A percentile compares a stretch with the other conserved stretches of the same genome.
Conservation (phyloP, 345 rosid species). For the Gossypioides kirkii region DNA sequence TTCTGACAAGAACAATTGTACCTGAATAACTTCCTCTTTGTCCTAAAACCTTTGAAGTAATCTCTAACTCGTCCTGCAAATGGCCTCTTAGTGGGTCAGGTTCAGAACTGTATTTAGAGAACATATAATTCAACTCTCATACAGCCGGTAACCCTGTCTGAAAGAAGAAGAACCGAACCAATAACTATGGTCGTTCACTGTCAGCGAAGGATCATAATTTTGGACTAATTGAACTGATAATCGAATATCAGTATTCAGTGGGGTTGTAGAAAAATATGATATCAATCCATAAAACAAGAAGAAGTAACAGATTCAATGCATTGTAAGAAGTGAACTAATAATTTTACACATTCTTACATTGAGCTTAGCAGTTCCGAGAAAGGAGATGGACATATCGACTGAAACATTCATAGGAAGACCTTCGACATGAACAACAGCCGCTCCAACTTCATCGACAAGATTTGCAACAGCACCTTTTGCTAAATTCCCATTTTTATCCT, state of each 20-base stretch:
- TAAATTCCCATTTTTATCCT: slow-evolving; percentile 68
- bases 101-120: not conserved
- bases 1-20: slow-evolving; percentile 57
- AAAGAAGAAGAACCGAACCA: not conserved
- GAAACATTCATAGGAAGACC: slow-evolving; percentile 70
- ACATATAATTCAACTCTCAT: not conserved
- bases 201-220: not conserved
- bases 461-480: slow-evolving; percentile 78
- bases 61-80: slow-evolving; percentile 79
- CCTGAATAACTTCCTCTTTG: slow-evolving; percentile 64
- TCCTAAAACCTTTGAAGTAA: slow-evolving; percentile 63
- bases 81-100: not conserved
- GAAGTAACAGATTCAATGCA: not conserved
- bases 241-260: not conserved
- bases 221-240: not conserved
- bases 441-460: slow-evolving; percentile 85
- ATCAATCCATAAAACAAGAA: not conserved
- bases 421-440: slow-evolving; percentile 47
- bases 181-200: not conserved
- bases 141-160: not conserved
- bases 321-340: not conserved
- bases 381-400: slow-evolving; percentile 81
- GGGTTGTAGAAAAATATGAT: not conserved
- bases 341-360: slow-evolving; percentile 4
- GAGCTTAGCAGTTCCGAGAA: slow-evolving; percentile 56